These are phyloP conservation scores for Talaromyces atroroseus DNA, from an alignment of 2,329 filamentous ascomycete species.

Conservation along the genomic window DNA sequence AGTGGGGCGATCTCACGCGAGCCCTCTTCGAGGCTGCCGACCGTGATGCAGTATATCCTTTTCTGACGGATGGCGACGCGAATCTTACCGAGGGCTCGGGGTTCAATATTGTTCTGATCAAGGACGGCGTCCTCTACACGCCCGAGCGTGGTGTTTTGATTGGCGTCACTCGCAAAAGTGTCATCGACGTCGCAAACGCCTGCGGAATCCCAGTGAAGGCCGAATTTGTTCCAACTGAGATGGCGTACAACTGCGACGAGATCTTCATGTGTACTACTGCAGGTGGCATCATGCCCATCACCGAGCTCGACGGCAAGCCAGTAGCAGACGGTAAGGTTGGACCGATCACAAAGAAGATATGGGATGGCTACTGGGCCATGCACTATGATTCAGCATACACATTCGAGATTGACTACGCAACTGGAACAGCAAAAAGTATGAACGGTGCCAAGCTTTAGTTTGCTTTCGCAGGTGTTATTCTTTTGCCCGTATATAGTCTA, in stretches of 20 bases:
- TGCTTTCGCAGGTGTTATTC: neutral
- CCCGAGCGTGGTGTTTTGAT: constrained; percentile 45
- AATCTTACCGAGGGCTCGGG: constrained; percentile 46
- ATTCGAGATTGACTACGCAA: constrained; percentile 19
- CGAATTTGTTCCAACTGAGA: constrained; percentile 33
- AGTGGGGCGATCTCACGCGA: constrained; percentile 47
- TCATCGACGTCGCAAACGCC: constrained; percentile 39
- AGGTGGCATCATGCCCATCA: constrained; percentile 51
- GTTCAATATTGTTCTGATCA: constrained; percentile 46
- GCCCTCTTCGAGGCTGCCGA: constrained; percentile 45
- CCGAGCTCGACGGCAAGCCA: constrained; percentile 39
- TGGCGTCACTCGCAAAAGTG: constrained; percentile 47
- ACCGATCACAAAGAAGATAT: constrained; percentile 44
- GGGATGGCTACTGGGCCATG: constrained; percentile 49
- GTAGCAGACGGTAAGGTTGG: constrained; percentile 43
- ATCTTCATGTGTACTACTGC: constrained; percentile 52
- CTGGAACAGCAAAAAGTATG: neutral
- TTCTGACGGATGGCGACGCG: constrained; percentile 47
- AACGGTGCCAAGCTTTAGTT: neutral
- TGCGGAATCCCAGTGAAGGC: constrained; percentile 32
- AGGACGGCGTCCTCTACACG: constrained; percentile 42
- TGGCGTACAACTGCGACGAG: constrained; percentile 43
- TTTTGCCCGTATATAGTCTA: neutral
- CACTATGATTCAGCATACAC: constrained; percentile 39
- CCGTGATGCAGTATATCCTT: constrained; percentile 44